Evolutionary conservation across 345 rosid genomes (phyloP), one percentile per base, ranked within the genome.

Genomic region (Acer negundo): DNA sequence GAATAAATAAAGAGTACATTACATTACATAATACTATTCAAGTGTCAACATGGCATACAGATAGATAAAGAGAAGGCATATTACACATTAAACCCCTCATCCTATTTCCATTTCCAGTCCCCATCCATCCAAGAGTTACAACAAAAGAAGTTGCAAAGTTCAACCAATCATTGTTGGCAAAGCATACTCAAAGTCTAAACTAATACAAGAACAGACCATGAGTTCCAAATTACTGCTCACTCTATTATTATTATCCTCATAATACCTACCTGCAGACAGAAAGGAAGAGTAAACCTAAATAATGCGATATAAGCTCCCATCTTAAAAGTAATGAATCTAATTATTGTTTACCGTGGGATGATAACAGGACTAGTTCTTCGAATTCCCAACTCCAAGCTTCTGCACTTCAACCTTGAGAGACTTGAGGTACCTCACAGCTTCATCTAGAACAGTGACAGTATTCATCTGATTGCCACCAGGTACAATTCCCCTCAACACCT

Each of bases 341-440:
- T 16, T 2, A 23, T 15, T 53, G 49, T 66, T 22, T 22, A 66
- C 63, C 75, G 63, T 31, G 10, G 79, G 51, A 40, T 42, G 47
- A 70, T 72, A 75, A 82, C 82, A 83, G 74, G 78, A 74, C 79
- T 82, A 86, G 85, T 73, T 77, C 51, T 86, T 77, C 28, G 83
- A 85, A 80, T 82, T 78, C 70, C 87, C 85, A 44, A 85, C 89
- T 61, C 92, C 95, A 49, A 84, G 90, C 87, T 92, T 87, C 81
- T 90, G 91, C 3, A 86, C 96, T 86, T 92, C 96, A 58, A 90
- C 82, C 79, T 91, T 90, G 73, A 94, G 93, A 77, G 95, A 86
- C 82, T 94, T 92, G 66, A 94, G 94, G 78, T 94, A 91, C 74
- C 76, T 86, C 76, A 94, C 96, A 70, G 97, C 96, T 90, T 92